Conservation (phyloP, 169 alveolate species). For the Cryptosporidium meleagridis region DNA sequence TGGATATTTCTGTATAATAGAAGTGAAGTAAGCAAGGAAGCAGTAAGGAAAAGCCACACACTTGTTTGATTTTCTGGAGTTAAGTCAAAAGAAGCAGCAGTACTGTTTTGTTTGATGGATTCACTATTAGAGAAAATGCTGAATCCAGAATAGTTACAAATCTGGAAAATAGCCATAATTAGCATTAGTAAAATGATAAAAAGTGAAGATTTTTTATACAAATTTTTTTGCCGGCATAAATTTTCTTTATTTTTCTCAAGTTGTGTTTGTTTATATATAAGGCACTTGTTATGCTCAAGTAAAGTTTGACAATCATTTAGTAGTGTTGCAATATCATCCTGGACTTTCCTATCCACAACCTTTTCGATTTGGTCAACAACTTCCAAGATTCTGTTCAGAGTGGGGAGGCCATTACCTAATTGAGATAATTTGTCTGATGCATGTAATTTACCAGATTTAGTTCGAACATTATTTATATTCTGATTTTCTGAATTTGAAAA, state of each 20-base stretch:
- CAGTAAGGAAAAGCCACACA: constrained; percentile 8
- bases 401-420: neutral
- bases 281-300: neutral
- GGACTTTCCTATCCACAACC: constrained; percentile 51
- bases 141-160: neutral
- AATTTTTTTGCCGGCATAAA: neutral
- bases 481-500: constrained; percentile 8
- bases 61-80: neutral
- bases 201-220: neutral
- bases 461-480: neutral
- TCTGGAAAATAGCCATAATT: constrained; percentile 9
- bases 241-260: constrained; percentile 33
- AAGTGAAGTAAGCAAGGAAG: neutral
- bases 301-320: constrained; percentile 6
- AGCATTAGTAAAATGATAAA: neutral
- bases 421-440: neutral
- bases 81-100: neutral
- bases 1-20: constrained; percentile 38
- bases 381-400: constrained; percentile 42
- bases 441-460: neutral
- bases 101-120: neutral
- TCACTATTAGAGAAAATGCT: neutral
- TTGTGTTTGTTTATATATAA: constrained; percentile 20
- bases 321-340: constrained; percentile 15
- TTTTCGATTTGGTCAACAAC: constrained; percentile 31